Evolutionary conservation across 139 green algal genomes (phyloP).

Genomic region (Zygnema circumcarinatum): DNA sequence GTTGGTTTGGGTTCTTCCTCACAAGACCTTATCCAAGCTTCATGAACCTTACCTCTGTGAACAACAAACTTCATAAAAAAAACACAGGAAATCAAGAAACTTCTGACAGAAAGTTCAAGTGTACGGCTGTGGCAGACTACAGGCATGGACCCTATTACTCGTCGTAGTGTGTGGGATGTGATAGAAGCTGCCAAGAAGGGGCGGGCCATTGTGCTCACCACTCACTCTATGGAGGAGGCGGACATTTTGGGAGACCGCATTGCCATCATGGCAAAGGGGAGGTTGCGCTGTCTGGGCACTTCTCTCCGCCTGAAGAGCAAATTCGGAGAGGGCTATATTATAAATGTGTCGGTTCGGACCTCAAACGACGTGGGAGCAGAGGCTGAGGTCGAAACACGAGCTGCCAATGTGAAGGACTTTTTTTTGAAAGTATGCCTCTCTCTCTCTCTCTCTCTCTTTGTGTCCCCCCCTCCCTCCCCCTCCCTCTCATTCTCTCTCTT

Average conservation of each 20-base stretch:
- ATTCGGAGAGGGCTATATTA: slow-evolving; percentile 57
- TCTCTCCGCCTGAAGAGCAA: slow-evolving; percentile 63
- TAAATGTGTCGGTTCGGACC: slow-evolving; percentile 41
- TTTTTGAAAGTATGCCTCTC: slow-evolving; percentile 43
- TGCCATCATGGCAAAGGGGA: slow-evolving; percentile 65
- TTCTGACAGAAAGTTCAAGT: no score
- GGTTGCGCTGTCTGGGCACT: slow-evolving; percentile 60
- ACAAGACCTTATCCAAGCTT: no score
- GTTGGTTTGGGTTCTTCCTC: no score
- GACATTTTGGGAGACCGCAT: slow-evolving; percentile 70
- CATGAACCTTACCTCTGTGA: no score
- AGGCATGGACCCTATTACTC: slow-evolving; percentile 87
- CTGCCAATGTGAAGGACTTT: slow-evolving; percentile 36
- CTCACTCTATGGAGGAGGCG: slow-evolving; percentile 71
- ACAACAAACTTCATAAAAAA: no score
- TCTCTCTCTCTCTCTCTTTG: background rate
- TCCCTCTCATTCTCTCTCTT: no score
- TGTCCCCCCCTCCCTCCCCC: no score
- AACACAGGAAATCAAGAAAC: no score
- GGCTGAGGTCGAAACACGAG: background rate
- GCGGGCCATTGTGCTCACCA: slow-evolving; percentile 66
- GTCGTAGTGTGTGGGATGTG: slow-evolving; percentile 64
- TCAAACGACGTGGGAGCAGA: background rate
- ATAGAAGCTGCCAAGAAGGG: slow-evolving; percentile 42
- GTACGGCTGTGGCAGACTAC: no score